Evolutionary conservation across 495 filamentous ascomycete species (phyloP), one percentile per base, ranked within the genome.

Genomic region (Annulohypoxylon maeteangense): DNA sequence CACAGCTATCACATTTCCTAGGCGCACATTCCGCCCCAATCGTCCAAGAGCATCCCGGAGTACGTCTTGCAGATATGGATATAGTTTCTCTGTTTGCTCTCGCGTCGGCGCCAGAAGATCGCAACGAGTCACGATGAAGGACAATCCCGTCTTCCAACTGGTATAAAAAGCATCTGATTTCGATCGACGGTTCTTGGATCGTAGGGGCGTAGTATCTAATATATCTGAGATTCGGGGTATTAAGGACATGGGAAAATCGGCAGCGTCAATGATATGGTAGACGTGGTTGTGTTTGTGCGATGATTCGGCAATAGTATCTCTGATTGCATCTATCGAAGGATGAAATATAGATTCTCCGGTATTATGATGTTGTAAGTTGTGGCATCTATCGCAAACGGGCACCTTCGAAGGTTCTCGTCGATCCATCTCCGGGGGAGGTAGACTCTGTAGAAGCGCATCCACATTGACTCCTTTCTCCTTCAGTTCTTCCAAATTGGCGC

Each of bases 191-290:
- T 98, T 98, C 34, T 84, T 84, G 0, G 92, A 90, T 61, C 94
- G 87, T 64, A 92, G 84, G 8, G 89, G 87, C 55, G 88, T 83
- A 0, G 90, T 70, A 1, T 87, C 82, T 1, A 98, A 83, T 1
- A 85, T 63, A 0, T 78, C 68, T 4, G 80, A 76, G 8, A 88
- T 77, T 44, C 87, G 85, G 1, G 91, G 90, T 6, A 97, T 79
- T 8, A 99, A 77, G 1, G 95, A 97, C 85, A 99, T 90, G 20
- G 95, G 95, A 68, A 99, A 97, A 76, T 99, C 95, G 14, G 94
- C 96, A 4, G 95, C 95, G 75, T 99, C 95, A n/a, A 98, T 75
- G n/a, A 99, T 85, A 78, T 98, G 94, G 78, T 98, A 99, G 60
- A 99, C 87, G 72, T 97, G 94, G 76, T 98, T 98, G 69, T 90